Conservation (phyloP, 1,139 yeast species). For the Hyphopichia khmerensis region DNA sequence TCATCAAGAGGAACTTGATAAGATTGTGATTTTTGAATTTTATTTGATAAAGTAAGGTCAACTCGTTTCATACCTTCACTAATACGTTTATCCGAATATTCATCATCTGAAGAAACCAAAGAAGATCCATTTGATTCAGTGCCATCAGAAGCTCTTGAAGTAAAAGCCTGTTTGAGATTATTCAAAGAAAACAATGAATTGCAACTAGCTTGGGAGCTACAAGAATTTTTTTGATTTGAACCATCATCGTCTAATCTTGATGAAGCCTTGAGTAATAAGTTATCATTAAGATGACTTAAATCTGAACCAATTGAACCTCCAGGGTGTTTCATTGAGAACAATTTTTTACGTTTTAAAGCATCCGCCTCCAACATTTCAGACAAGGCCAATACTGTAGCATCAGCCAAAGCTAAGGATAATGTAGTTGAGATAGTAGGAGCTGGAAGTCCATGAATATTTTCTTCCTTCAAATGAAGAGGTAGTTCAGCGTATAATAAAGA, state of each 20-base stretch:
- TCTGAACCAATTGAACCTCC: constrained; percentile 85
- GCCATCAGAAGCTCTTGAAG: not conserved
- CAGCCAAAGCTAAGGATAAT: constrained; percentile 71
- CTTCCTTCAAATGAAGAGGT: constrained; percentile 59
- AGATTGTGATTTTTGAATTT: constrained; percentile 6
- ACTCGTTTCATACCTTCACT: constrained; percentile 4
- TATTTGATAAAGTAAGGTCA: constrained; percentile 5
- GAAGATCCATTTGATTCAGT: constrained; percentile 9
- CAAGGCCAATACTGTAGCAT: constrained; percentile 72
- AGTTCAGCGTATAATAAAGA: constrained; percentile 63
- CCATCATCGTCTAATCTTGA: not conserved
- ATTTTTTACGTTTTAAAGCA: constrained; percentile 46
- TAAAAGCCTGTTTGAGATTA: constrained; percentile 1
- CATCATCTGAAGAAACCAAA: constrained; percentile 23
- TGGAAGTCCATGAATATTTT: constrained; percentile 71
- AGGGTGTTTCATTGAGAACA: constrained; percentile 76
- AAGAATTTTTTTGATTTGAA: not conserved
- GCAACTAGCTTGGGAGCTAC: constrained; percentile 17
- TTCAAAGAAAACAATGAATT: constrained; percentile 22
- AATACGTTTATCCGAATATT: constrained; percentile 6
- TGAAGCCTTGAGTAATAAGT: constrained; percentile 7
- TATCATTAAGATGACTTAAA: constrained; percentile 37
- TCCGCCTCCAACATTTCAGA: constrained; percentile 67
- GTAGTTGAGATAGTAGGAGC: constrained; percentile 91
- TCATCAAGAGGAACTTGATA: constrained; percentile 5